Evolutionary conservation across 1,284 basidiomycete species (phyloP).

Genomic region (Trametes polyzona): DNA sequence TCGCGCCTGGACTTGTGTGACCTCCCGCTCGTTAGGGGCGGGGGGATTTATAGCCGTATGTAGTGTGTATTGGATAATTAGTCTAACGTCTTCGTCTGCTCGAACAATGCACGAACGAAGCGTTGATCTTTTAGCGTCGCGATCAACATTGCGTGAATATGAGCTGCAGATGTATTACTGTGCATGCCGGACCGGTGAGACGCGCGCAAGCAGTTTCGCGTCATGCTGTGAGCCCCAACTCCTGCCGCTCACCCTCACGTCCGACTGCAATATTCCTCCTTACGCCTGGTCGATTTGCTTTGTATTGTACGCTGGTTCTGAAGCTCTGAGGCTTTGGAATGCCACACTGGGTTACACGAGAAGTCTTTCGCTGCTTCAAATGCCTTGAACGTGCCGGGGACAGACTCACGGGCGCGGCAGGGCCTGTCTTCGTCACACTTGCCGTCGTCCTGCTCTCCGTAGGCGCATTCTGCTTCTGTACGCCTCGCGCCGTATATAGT

Average conservation of each 20-base stretch:
- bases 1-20: conserved; percentile 9
- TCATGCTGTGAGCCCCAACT: neutral
- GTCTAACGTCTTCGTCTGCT: neutral
- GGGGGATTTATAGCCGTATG: conserved; percentile 13
- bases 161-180: too few relatives aligned
- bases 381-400: conserved; percentile 79
- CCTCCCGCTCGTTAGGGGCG: conserved; percentile 26
- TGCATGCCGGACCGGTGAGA: neutral
- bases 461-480: conserved; percentile 84
- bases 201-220: neutral
- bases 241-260: too few relatives aligned
- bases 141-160: too few relatives aligned
- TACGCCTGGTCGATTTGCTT: too few relatives aligned
- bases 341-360: conserved; percentile 18
- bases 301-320: neutral
- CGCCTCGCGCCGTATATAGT: conserved; percentile 3
- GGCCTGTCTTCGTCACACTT: conserved; percentile 85
- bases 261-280: too few relatives aligned
- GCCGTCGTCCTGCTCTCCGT: conserved; percentile 73
- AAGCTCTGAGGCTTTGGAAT: neutral
- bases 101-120: neutral
- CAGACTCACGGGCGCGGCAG: conserved; percentile 85
- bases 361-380: conserved; percentile 87
- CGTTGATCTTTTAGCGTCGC: neutral
- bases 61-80: conserved; percentile 31